Base-by-base conservation (phyloP, 2,329 filamentous ascomycete genomes). In the Pestalotiopsis sp. region DNA sequence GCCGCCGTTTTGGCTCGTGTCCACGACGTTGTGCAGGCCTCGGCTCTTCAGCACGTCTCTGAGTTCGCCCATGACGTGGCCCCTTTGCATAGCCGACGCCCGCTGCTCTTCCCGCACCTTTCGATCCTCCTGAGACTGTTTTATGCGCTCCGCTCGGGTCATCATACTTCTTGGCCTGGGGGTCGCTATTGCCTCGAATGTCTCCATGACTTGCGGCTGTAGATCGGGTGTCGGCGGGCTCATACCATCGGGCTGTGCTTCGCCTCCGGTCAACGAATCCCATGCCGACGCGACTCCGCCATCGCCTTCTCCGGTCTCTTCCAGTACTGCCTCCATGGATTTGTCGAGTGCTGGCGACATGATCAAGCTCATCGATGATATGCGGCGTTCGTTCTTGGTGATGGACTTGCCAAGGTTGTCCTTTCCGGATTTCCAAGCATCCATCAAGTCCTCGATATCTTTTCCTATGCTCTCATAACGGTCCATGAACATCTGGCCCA, bases 401-500 rank as follows among this genome's bases (percentile, higher is more conserved):
- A 97, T 92, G 73, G 92, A 95, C 67, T 90, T 89, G 61, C 93
- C 90, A 66, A 99, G 84, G 5, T 93, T 91, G n/a, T 91, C 88
- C 79, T 93, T 95, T 65, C 95, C 96, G 66, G 92, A 89, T 75
- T 97, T 93, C 95, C 95, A 97, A 71, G 94, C 92, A 71, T 92
- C 87, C 80, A 95, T 90, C 64, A 97, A 83, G 58, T 91, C 88
- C 78, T 92, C 92, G 59, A 99, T 86, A 76, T 99, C 96, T 31
- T 91, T 86, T 2, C 96, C 96, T 71, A 99, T 97, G 4, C 94
- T 95, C 68, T 99, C 96, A 79, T 98, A 99, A 76, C 98, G 96
- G 25, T 90, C 83, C 86, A 97, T 91, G 52, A 98, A 86, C 71
- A 90, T 91, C 0, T 91, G 88, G 0, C 93, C 93, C 17, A 97